Evolutionary conservation across 768 basidiomycete species (phyloP).

Genomic region (Agrocybe chaxingu): DNA sequence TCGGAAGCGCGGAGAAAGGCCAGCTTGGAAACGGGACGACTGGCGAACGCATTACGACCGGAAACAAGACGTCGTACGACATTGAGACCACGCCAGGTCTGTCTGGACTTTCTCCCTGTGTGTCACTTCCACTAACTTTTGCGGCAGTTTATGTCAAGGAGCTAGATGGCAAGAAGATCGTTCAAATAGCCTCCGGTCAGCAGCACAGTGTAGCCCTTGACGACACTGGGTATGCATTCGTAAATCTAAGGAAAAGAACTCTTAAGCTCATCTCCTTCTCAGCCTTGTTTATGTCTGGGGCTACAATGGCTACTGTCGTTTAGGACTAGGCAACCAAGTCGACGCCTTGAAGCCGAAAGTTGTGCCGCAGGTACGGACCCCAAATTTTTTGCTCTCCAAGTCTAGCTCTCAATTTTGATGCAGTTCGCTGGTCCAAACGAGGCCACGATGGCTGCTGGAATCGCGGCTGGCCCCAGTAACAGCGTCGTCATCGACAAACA

Average conservation of each 20-base stretch:
- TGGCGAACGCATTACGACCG: conserved; percentile 86
- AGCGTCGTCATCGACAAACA: conserved; percentile 83
- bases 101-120: conserved; percentile 9
- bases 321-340: conserved; percentile 84
- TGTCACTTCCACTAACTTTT: background rate
- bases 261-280: background rate
- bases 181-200: conserved; percentile 80
- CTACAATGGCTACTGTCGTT: conserved; percentile 87
- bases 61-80: conserved; percentile 82
- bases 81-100: conserved; percentile 68
- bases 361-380: conserved; percentile 65
- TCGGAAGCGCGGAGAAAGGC: conserved; percentile 90
- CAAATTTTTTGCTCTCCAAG: background rate
- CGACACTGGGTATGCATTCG: conserved; percentile 55
- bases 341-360: conserved; percentile 78
- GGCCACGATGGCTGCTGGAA: conserved; percentile 54
- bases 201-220: conserved; percentile 87
- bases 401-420: background rate
- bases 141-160: conserved; percentile 67
- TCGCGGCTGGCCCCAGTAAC: conserved; percentile 80
- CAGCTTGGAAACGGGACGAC: conserved; percentile 92
- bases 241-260: background rate
- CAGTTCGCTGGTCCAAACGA: conserved; percentile 76
- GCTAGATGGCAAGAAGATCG: conserved; percentile 73
- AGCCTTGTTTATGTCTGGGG: conserved; percentile 86